These are phyloP conservation scores for Beverwykella pulmonaria DNA, from an alignment of 495 filamentous ascomycete species.

Conservation along the genomic window DNA sequence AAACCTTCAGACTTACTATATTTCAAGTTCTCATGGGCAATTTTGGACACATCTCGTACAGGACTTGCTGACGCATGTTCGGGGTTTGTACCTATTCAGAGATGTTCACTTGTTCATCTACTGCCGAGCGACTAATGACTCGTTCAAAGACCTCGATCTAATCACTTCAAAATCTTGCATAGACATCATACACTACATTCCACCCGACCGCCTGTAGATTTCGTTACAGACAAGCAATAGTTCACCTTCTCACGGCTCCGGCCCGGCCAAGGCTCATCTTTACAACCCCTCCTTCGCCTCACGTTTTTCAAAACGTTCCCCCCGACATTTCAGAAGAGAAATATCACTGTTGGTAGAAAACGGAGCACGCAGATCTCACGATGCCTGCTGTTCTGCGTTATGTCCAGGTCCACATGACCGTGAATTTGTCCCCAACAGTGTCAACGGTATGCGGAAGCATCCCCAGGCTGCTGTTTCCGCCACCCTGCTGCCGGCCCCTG, in stretches of 20 bases:
- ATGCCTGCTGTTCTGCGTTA: constrained; percentile 55
- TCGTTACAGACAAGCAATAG: not conserved
- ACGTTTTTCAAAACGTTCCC: not conserved
- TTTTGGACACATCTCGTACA: not conserved
- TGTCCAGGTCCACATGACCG: constrained; percentile 54
- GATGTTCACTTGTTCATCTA: too few species aligned
- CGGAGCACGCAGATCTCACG: constrained; percentile 48
- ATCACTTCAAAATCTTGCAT: too few species aligned
- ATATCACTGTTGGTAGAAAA: not conserved
- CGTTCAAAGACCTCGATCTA: too few species aligned
- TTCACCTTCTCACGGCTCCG: constrained; percentile 5
- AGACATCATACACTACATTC: not conserved
- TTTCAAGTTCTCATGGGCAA: not conserved
- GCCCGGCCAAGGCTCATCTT: constrained; percentile 2
- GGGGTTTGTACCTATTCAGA: too few species aligned
- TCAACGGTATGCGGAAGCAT: constrained; percentile 53
- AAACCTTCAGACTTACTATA: not conserved
- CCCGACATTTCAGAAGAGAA: constrained; percentile 8
- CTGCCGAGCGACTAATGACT: too few species aligned
- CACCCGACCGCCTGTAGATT: not conserved
- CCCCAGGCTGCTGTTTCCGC: constrained; percentile 49
- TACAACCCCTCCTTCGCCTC: constrained; percentile 4
- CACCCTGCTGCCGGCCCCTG: constrained; percentile 53
- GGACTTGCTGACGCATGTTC: not conserved
- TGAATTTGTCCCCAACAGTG: constrained; percentile 51